phyloP scores from a whole-genome alignment of 2,329 filamentous ascomycete genomes.

The Neopestalotiopsis rosae region DNA sequence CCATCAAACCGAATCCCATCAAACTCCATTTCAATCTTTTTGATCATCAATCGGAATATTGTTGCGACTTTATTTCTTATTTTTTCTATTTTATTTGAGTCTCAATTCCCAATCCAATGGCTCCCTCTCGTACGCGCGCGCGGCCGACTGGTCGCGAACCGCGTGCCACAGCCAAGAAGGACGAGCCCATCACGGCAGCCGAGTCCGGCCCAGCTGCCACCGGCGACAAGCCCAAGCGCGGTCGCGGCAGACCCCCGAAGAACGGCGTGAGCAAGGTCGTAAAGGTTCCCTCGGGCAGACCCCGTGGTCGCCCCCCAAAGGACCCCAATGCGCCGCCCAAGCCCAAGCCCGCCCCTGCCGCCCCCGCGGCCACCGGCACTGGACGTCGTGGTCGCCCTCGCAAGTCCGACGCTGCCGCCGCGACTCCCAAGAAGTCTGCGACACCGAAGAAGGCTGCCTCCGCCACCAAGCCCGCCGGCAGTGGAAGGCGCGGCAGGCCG shows the following conservation, averaged over 20 bases:
- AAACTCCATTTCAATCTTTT: background rate
- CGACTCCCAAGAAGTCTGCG: slow-evolving; percentile 35
- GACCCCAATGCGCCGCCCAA: slow-evolving; percentile 35
- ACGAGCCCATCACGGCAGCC: slow-evolving; percentile 24
- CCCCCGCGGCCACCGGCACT: slow-evolving; percentile 20
- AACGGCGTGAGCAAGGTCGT: slow-evolving; percentile 43
- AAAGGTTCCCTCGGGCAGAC: slow-evolving; percentile 44
- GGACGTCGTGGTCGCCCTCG: slow-evolving; percentile 40
- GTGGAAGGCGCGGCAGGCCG: slow-evolving; percentile 27
- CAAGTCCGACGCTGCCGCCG: slow-evolving; percentile 30
- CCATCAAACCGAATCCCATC: background rate
- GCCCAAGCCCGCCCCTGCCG: slow-evolving; percentile 18
- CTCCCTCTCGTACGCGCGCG: slow-evolving; percentile 18
- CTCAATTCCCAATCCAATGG: slow-evolving; percentile 10
- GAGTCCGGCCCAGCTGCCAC: slow-evolving; percentile 15
- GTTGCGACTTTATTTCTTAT: background rate
- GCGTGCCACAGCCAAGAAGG: slow-evolving; percentile 17
- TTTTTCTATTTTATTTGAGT: background rate
- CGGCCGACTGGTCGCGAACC: slow-evolving; percentile 20
- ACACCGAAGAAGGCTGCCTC: slow-evolving; percentile 23
- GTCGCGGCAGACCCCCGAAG: slow-evolving; percentile 45
- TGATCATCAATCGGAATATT: background rate
- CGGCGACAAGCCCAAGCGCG: slow-evolving; percentile 36
- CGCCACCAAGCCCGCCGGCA: slow-evolving; percentile 28
- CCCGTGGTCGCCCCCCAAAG: slow-evolving; percentile 54